Evolutionary conservation across 129 eudicot species (phyloP), one percentile per base, ranked within the genome.

Genomic region (Oenanthe sinensis): DNA sequence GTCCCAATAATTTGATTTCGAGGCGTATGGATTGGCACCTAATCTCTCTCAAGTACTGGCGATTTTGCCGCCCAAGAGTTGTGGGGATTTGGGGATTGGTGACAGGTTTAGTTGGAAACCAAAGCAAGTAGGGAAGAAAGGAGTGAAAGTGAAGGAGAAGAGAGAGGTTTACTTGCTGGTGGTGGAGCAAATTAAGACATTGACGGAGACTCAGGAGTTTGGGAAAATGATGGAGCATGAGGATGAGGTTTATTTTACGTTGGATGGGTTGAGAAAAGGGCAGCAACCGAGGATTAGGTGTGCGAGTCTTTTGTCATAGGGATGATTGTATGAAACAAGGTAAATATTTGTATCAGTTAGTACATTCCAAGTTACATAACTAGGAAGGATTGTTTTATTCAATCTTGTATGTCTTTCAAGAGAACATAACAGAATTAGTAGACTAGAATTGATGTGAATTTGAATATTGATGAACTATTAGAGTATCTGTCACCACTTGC

Each of bases 151-250:
- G 12, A 73, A 73, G 7, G 77, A 45, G 40, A n/a, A 43, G 30
- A 73, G 10, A 0, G 26, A 49, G 20, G 30, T 73, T 22, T 54
- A 62, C 73, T 79, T 60, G 78, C 54, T 63, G 67, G 81, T 79
- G 58, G 81, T 81, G 78, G 84, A 77, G 44, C 87, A 81, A 75
- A 84, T 97, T 24, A 78, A 91, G 70, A 94, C 97, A 40, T 85
- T 94, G 84, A 91, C 90, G 98, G 98, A 94, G 84, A 91, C 97
- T 36, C 97, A 91, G 62, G 98, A 94, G 71, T 87, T 75, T 63
- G 98, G 97, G 36, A 97, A 94, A 79, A 94, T 91, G 98, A 91
- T 89, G 97, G 98, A 94, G 85, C 91, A 88, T 77, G 82, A 69
- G 58, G 98, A 94, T 79, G 98, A 94, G 85, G 93, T 94, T 75